Base-by-base conservation (phyloP, 768 basidiomycete species). In the Russula vinacea region DNA sequence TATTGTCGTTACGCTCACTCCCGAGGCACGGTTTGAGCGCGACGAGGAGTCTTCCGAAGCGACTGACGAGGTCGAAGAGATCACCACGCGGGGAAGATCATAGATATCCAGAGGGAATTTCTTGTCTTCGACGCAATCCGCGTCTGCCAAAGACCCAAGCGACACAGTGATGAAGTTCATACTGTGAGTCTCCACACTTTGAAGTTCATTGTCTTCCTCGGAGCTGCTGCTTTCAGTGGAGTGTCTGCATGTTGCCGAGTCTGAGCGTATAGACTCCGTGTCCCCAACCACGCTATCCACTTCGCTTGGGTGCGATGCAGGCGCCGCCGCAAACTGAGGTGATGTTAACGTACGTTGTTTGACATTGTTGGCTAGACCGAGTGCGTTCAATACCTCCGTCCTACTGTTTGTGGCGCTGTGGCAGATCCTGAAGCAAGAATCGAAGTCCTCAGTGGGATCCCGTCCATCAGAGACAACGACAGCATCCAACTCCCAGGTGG, bases 81-180 rank as follows among this genome's bases (percentile, higher is more conserved):
- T 57, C 35, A 61, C 59, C 19, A 65, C 55, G n/a, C 64, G 64
- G 14, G 64, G 64, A 50, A 65, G 59, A 37, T 9, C 24, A 42
- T 58, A 63, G 45, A 63, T 8, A 24, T 35, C 49, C n/a, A 35
- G 39, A 32, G 62, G 24, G 8, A 40, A 32, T 26, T 61, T 65
- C 26, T 51, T 50, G 26, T 65, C 64, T 37, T 59, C 49, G 26
- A 52, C 49, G 10, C 16, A 50, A 16, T 44, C 60, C 1, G 19
- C n/a, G 16, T 56, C 60, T 22, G 59, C 35, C 4, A 51, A 40
- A 56, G 49, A 22, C 42, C 32, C 55, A 19, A 65, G 64, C 14
- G 64, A 57, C 3, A 65, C 55, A 8, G 44, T 32, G 50, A 61
- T 42, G 33, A 61, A 52, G 37, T 61, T 55, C 58, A 64, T 55